Percentiles rank a stretch among this genome's conserved stretches.
phyloP scores from a whole-genome alignment of 2,329 filamentous ascomycete species.

The Paracorniculantispora psalliotae region DNA sequence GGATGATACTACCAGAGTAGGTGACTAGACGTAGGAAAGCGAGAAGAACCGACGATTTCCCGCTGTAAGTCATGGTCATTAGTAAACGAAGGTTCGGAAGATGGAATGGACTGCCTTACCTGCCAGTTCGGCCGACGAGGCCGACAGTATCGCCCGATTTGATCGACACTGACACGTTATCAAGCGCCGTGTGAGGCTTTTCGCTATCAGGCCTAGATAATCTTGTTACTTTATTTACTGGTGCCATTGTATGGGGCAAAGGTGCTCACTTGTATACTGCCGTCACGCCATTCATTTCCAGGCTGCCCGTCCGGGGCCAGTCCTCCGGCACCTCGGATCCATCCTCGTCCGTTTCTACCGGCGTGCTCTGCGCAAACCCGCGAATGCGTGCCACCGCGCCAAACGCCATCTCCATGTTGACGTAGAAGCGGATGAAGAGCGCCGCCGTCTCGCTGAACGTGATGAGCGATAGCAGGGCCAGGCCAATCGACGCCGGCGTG shows the following conservation, averaged over 20 bases:
- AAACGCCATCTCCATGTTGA: conserved; percentile 18
- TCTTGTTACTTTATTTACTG: conserved; percentile 13
- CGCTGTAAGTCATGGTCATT: not conserved
- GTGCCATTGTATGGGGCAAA: too few relatives aligned
- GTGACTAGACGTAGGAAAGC: not conserved
- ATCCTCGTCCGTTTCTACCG: conserved; percentile 9
- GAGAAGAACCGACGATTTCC: not conserved
- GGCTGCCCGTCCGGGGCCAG: conserved; percentile 16
- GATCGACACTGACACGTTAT: conserved; percentile 24
- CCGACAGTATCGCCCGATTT: conserved; percentile 25
- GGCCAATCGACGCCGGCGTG: conserved; percentile 11
- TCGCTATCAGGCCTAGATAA: not conserved
- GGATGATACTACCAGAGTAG: conserved; percentile 25
- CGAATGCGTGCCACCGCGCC: conserved; percentile 19
- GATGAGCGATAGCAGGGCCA: conserved; percentile 18
- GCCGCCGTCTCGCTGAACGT: conserved; percentile 20
- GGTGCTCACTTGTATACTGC: conserved; percentile 16
- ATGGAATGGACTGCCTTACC: conserved; percentile 5
- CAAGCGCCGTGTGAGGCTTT: conserved; percentile 17
- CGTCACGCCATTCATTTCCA: conserved; percentile 16
- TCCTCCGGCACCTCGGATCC: conserved; percentile 20
- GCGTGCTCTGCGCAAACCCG: conserved; percentile 11
- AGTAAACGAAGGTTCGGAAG: not conserved
- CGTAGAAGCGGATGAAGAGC: not conserved
- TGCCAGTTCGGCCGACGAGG: conserved; percentile 34